Conservation (phyloP, 2,329 filamentous ascomycete species). For the Epichloe festucae region DNA sequence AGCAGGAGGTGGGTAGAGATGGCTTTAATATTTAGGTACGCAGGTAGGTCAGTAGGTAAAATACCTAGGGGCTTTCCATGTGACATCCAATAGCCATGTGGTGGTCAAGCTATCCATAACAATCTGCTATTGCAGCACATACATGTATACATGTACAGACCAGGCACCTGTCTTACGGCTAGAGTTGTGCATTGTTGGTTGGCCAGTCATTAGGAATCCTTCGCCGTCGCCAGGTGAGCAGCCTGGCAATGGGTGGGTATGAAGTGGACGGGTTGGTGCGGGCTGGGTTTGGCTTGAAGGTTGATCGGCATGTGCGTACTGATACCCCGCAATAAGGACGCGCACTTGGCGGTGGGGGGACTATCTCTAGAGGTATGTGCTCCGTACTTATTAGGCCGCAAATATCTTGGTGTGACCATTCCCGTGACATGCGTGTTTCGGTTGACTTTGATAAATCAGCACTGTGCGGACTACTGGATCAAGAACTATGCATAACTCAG, state of each 20-base stretch:
- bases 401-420: not conserved
- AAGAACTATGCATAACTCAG: no score
- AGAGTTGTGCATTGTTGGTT: not conserved
- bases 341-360: no score
- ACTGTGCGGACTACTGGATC: no score
- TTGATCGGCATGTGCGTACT: not conserved
- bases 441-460: no score
- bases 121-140: not conserved
- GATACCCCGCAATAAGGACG: not conserved
- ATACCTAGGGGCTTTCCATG: not conserved
- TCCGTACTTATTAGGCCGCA: not conserved
- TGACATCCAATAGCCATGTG: not conserved
- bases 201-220: not conserved
- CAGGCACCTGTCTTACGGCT: not conserved
- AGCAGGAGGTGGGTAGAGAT: not conserved
- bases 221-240: not conserved
- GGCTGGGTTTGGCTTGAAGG: not conserved
- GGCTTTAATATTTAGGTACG: not conserved
- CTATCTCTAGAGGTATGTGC: slow-evolving; percentile 7
- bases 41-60: no score
- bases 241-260: not conserved
- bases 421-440: no score
- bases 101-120: no score
- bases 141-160: not conserved
- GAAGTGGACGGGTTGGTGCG: no score